Evolutionary conservation across 2,329 filamentous ascomycete genomes (phyloP).

Genomic region (Beauveria pseudobassiana): DNA sequence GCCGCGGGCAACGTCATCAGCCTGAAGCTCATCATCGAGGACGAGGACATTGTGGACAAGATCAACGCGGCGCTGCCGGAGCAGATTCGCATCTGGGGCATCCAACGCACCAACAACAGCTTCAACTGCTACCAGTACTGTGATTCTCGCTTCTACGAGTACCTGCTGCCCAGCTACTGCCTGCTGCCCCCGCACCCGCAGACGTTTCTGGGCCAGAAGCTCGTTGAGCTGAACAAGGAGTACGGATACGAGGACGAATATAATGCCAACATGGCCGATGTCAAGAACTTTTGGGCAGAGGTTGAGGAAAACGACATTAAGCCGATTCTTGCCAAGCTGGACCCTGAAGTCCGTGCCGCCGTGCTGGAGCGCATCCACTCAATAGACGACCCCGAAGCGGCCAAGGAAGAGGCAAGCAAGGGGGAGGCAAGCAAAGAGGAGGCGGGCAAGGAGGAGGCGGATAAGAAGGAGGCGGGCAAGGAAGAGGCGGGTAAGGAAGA

Average conservation of each 20-base stretch:
- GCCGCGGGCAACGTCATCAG: conserved; percentile 94
- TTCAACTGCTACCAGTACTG: conserved; percentile 95
- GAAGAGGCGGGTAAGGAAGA: conserved; percentile 20
- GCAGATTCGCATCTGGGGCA: conserved; percentile 94
- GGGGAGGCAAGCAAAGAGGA: no score
- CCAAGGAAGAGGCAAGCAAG: conserved; percentile 19
- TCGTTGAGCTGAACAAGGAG: conserved; percentile 71
- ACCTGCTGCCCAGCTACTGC: conserved; percentile 87
- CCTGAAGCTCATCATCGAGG: conserved; percentile 91
- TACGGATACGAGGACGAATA: conserved; percentile 64
- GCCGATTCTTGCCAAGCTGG: conserved; percentile 55
- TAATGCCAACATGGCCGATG: conserved; percentile 63
- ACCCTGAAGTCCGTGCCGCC: conserved; percentile 54
- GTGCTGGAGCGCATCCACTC: conserved; percentile 56
- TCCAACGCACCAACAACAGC: conserved; percentile 77
- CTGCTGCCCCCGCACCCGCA: conserved; percentile 87
- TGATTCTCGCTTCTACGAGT: conserved; percentile 96
- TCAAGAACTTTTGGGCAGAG: conserved; percentile 72
- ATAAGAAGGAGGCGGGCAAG: conserved; percentile 7
- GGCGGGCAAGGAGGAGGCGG: background rate
- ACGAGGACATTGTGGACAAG: conserved; percentile 76
- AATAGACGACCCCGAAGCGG: conserved; percentile 15
- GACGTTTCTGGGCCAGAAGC: conserved; percentile 74
- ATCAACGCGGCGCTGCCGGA: conserved; percentile 80
- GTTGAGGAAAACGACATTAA: conserved; percentile 76